Evolutionary conservation across 2,329 filamentous ascomycete species (phyloP), one percentile per base, ranked within the genome.

Genomic region (Colletotrichum siamense): DNA sequence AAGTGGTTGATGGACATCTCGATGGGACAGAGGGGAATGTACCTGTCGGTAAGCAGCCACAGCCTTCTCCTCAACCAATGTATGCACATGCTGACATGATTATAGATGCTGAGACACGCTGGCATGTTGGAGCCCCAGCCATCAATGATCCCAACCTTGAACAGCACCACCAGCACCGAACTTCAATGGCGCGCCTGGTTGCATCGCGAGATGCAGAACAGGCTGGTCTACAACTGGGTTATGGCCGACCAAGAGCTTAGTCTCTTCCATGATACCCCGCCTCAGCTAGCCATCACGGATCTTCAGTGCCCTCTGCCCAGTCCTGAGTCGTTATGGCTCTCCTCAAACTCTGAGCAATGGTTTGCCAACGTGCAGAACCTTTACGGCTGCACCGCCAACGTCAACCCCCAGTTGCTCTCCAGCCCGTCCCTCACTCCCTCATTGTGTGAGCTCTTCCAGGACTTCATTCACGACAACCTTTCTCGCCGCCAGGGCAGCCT

Each of bases 1-100:
- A 94, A 94, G 84, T 94, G 93, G 92, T 91, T 94, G 78, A 95
- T 94, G 93, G 93, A 95, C 80, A 94, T 94, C 78, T 91, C 92
- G 57, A 94, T 94, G 92, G 93, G 93, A 34, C 93, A 94, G 82
- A 89, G 92, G 64, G 92, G 92, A 73, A 94, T 94, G 92, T 95
- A 95, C 82, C 89, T 94, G 76, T 90, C 92, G 75, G 89, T 91
- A 80, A 86, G 88, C 82, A 28, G n/a, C 8, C 39, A 49, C 26
- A 13, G 22, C 61, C 5, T 10, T 16, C n/a, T 5, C 2, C 22
- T 24, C 18, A 61, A 16, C 16, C 28, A 22, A 63, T 12, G 16
- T 12, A 22, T 15, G 13, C 13, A 18, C 26, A 13, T 16, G 34
- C 69, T 77, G 39, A 69, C 30, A 22, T 63, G 12, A 59, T 66